These are phyloP conservation scores for Venturia oleaginea DNA, from an alignment of 2,329 filamentous ascomycete species.

Conservation along the genomic window DNA sequence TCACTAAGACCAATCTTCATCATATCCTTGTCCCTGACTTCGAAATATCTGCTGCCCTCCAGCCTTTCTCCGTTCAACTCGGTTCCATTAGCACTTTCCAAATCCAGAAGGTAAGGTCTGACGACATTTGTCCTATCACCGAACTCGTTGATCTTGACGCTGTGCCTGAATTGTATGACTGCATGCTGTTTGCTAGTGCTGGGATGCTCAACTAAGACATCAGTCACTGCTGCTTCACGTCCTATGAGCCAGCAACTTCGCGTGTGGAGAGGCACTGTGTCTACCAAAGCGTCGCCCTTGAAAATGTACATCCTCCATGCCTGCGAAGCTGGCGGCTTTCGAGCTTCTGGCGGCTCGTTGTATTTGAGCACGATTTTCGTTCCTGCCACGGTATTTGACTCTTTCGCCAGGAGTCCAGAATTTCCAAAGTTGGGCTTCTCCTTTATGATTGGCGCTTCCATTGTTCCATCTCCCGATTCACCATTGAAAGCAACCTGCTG, in stretches of 20 bases:
- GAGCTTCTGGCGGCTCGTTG: conserved; percentile 86
- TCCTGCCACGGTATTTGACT: conserved; percentile 74
- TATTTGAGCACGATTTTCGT: conserved; percentile 82
- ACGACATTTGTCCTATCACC: conserved; percentile 41
- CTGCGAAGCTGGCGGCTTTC: conserved; percentile 71
- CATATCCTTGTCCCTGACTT: conserved; percentile 82
- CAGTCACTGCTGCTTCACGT: conserved; percentile 69
- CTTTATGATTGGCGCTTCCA: conserved; percentile 44
- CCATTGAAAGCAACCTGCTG: conserved; percentile 38
- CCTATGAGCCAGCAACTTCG: conserved; percentile 90
- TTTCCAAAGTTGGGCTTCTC: conserved; percentile 80
- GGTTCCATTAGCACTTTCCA: conserved; percentile 91
- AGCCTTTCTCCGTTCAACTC: conserved; percentile 66
- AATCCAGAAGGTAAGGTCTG: conserved; percentile 78
- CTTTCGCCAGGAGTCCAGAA: conserved; percentile 76
- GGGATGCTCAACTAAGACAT: conserved; percentile 78
- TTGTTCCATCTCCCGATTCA: conserved; percentile 23
- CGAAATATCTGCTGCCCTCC: conserved; percentile 70
- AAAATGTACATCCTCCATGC: conserved; percentile 90
- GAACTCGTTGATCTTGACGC: conserved; percentile 24
- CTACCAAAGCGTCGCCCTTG: conserved; percentile 70
- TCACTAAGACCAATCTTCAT: conserved; percentile 79
- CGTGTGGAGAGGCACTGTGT: conserved; percentile 66
- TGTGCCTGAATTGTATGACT: conserved; percentile 85
- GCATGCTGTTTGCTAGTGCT: conserved; percentile 95